phyloP scores from a whole-genome alignment of 257 asterid genomes.

The Przewalskia tangutica region DNA sequence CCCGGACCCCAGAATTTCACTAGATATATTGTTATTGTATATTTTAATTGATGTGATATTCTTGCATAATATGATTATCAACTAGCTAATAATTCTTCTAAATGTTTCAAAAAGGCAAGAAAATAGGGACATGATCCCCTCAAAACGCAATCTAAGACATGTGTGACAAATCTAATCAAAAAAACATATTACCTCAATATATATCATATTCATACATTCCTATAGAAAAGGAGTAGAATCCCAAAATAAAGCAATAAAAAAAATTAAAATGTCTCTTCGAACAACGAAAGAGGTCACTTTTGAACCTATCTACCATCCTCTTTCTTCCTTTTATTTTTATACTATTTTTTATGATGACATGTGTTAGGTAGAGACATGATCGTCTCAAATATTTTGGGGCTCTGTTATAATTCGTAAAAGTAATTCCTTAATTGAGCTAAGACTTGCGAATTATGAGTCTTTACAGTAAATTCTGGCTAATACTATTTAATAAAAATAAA shows the following conservation, averaged over 20 bases:
- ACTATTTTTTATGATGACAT: constrained; percentile 19
- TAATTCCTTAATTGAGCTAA: too few relatives aligned
- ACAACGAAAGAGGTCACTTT: constrained; percentile 23
- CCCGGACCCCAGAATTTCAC: too few relatives aligned
- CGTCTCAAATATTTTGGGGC: too few relatives aligned
- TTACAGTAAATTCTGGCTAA: too few relatives aligned
- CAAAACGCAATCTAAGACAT: not conserved
- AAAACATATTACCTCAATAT: not conserved
- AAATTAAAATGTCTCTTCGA: constrained; percentile 26
- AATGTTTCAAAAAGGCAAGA: not conserved
- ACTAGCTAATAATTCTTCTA: not conserved
- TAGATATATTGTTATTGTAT: too few relatives aligned
- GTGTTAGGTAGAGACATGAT: constrained; percentile 72
- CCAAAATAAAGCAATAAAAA: not conserved
- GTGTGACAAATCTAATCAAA: not conserved
- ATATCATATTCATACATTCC: not conserved
- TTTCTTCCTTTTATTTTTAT: constrained; percentile 2
- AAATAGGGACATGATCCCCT: not conserved
- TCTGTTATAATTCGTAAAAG: too few relatives aligned
- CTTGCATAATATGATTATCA: not conserved
- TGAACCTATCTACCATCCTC: not conserved
- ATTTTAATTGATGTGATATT: not conserved
- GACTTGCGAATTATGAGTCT: too few relatives aligned
- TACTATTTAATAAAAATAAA: too few relatives aligned
- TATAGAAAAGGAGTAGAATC: not conserved